Conservation (phyloP, 1,139 yeast species). For the Zygoascus meyerae region DNA sequence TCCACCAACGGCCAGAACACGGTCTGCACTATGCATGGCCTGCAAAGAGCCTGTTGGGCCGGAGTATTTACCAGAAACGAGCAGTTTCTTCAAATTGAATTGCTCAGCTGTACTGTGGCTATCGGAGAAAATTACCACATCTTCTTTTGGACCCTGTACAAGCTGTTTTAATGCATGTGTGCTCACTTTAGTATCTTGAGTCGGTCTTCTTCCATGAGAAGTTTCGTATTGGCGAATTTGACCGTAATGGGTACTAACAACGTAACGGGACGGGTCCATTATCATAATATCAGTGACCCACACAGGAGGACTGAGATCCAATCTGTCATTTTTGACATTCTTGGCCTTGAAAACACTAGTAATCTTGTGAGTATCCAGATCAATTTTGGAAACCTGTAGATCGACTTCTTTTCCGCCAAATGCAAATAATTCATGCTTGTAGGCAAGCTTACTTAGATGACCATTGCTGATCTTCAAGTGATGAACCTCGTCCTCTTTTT, state of each 20-base stretch:
- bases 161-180: constrained; percentile 21
- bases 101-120: constrained; percentile 22
- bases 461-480: constrained; percentile 1
- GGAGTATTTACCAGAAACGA: constrained; percentile 22
- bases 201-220: constrained; percentile 28
- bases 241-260: constrained; percentile 67
- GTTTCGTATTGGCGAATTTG: constrained; percentile 40
- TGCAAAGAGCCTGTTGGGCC: constrained; percentile 30
- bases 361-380: constrained; percentile 7
- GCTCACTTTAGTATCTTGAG: constrained; percentile 19
- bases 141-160: constrained; percentile 14
- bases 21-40: constrained; percentile 17
- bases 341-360: constrained; percentile 32
- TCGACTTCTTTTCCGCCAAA: constrained; percentile 47
- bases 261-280: constrained; percentile 38
- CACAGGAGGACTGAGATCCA: constrained; percentile 36
- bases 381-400: constrained; percentile 30
- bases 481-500: constrained; percentile 7
- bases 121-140: constrained; percentile 24
- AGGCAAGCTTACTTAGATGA: constrained; percentile 2
- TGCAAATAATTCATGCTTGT: constrained; percentile 20
- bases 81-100: constrained; percentile 17
- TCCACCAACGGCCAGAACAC: constrained; percentile 59
- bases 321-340: constrained; percentile 35
- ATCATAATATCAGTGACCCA: constrained; percentile 34